A percentile compares a stretch with the other conserved stretches of the same genome.
Conservation (phyloP, 1,284 basidiomycete genomes). For the Gomphus bonarii region DNA sequence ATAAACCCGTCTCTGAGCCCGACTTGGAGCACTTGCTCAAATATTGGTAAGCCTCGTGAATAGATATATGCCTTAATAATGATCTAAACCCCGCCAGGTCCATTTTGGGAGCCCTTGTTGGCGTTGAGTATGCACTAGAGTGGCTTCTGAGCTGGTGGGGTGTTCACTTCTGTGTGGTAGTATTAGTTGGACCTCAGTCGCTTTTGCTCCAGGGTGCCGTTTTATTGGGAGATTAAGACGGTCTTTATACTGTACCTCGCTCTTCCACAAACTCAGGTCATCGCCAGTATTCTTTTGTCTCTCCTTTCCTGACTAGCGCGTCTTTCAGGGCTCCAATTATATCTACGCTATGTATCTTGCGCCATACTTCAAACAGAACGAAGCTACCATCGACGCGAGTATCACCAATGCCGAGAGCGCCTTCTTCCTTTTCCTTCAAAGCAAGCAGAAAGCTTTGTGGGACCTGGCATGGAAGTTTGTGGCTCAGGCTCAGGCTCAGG, state of each 20-base stretch:
- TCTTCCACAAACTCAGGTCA: slow-evolving; percentile 55
- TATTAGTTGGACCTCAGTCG: too few species aligned
- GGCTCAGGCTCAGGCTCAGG: slow-evolving; percentile 31
- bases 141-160: slow-evolving; percentile 63
- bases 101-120: slow-evolving; percentile 51
- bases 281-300: not conserved
- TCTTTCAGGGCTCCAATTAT: slow-evolving; percentile 56
- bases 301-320: not conserved
- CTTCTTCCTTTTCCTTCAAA: slow-evolving; percentile 38
- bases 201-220: slow-evolving; percentile 56
- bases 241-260: slow-evolving; percentile 63
- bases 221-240: slow-evolving; percentile 70
- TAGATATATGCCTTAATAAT: slow-evolving; percentile 3
- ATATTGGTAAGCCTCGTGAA: slow-evolving; percentile 30
- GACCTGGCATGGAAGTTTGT: slow-evolving; percentile 33
- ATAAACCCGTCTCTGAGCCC: slow-evolving; percentile 43
- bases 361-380: slow-evolving; percentile 58
- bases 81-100: slow-evolving; percentile 23
- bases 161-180: too few species aligned
- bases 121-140: slow-evolving; percentile 58
- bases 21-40: slow-evolving; percentile 47
- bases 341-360: slow-evolving; percentile 57
- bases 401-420: slow-evolving; percentile 45
- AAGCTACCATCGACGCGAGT: slow-evolving; percentile 55
- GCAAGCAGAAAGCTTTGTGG: slow-evolving; percentile 35